Conservation (phyloP, 2,329 filamentous ascomycete genomes). For the Aspergillus sergii region DNA sequence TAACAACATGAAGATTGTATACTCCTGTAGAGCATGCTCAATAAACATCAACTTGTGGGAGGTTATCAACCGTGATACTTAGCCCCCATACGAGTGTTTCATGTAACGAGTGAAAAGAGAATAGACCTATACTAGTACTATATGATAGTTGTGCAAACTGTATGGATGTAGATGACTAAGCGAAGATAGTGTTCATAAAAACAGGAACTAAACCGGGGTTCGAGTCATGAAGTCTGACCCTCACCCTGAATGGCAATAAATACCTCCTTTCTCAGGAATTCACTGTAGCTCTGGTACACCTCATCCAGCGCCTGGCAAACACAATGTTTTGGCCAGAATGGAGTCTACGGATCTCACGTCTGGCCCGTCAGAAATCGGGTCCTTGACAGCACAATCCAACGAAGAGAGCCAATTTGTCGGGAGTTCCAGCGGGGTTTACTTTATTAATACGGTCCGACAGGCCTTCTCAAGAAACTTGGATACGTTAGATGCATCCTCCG, state of each 20-base stretch:
- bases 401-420: slow-evolving; percentile 56
- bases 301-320: not conserved
- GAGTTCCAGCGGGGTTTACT: slow-evolving; percentile 56
- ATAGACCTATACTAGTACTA: too few species aligned
- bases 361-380: slow-evolving; percentile 44
- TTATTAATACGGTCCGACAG: slow-evolving; percentile 56
- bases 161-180: not conserved
- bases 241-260: not conserved
- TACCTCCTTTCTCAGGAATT: not conserved
- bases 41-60: too few species aligned
- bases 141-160: too few species aligned
- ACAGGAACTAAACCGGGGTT: not conserved
- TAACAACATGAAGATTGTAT: not conserved
- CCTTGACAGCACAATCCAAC: slow-evolving; percentile 44
- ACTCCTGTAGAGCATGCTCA: too few species aligned
- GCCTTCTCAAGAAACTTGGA: slow-evolving; percentile 49
- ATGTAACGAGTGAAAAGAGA: too few species aligned
- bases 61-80: too few species aligned
- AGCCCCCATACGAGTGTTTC: too few species aligned
- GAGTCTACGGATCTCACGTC: slow-evolving; percentile 28
- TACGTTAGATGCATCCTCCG: slow-evolving; percentile 17
- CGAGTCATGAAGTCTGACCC: not conserved
- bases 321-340: slow-evolving; percentile 28
- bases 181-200: not conserved
- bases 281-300: not conserved